Base-by-base conservation (phyloP, 1,284 basidiomycete species). In the Filobasidium uniguttulatum region DNA sequence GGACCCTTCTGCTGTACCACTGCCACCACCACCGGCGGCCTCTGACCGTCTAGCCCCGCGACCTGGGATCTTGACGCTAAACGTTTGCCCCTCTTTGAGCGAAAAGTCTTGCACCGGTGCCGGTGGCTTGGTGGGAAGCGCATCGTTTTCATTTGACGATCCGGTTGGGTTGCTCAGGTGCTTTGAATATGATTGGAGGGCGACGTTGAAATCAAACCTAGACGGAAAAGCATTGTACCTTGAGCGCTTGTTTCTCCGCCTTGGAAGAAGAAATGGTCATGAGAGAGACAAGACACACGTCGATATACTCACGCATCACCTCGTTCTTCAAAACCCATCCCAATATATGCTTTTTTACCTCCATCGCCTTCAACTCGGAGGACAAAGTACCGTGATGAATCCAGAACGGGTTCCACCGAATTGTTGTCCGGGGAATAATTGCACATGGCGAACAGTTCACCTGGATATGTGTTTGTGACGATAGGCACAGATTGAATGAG, bases 321-420 rank as follows among this genome's bases (percentile, higher is more conserved):
- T 23, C 90, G 77, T 65, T 96, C 90, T 17, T 79, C 77, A 65
- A 94, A 96, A 7, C 91, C 89, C 77, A 94, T 83, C 3, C 90
- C 90, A 53, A 96, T 85, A 62, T 88, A 93, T 1, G 89, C 89
- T 62, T 86, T 82, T 67, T 77, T 81, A 12, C 87, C 87, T 15
- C 73, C 74, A 57, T 90, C 86, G 19, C 70, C 67, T 70, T 91
- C 90, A 1, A 96, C 83, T 47, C 88, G 77, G 26, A 97, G 74
- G 5, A 96, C 91, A 67, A 96, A 96, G 69, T 97, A 98, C 43
- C 93, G 79, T 8, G 87, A 91, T 0, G 87, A 93, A 68, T 99
- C 93, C 23, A 98, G 76, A 5, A 97, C 91, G 6, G 90, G 85
- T 62, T 99, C 94, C 17, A 97, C 88, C 25, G 80, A 81, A 5